phyloP scores from a whole-genome alignment of 345 rosid genomes.

The Odontarrhena argentea region DNA sequence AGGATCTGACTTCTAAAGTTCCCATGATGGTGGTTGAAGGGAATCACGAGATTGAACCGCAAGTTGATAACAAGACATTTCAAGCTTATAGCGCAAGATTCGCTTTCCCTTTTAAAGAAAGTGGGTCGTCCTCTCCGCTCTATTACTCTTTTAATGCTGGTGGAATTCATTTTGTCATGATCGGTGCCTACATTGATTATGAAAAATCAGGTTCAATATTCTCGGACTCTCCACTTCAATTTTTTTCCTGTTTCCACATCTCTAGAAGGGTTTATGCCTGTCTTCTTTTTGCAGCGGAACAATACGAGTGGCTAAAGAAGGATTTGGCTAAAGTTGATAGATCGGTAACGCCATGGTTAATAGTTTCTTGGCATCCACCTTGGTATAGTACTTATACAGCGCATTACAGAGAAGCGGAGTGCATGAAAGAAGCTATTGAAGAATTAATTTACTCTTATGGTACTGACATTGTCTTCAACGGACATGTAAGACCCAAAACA shows the following conservation, averaged over 20 bases:
- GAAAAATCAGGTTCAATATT: slow-evolving; percentile 54
- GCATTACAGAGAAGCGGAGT: slow-evolving; percentile 92
- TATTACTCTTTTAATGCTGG: slow-evolving; percentile 93
- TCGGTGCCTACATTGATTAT: slow-evolving; percentile 69
- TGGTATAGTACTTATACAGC: slow-evolving; percentile 86
- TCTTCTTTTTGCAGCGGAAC: slow-evolving; percentile 56
- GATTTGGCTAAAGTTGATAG: slow-evolving; percentile 66
- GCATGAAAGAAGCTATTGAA: slow-evolving; percentile 90
- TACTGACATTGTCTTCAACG: slow-evolving; percentile 82
- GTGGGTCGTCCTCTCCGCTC: slow-evolving; percentile 69
- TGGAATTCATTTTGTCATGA: slow-evolving; percentile 89
- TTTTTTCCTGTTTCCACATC: background rate
- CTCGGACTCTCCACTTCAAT: background rate
- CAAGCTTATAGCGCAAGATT: slow-evolving; percentile 82
- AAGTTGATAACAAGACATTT: slow-evolving; percentile 66
- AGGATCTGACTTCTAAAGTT: slow-evolving; percentile 63
- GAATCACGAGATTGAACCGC: slow-evolving; percentile 80
- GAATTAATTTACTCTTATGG: slow-evolving; percentile 64
- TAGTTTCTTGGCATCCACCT: slow-evolving; percentile 85
- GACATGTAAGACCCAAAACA: slow-evolving; percentile 54
- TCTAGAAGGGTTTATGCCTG: background rate
- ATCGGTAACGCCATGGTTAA: slow-evolving; percentile 78
- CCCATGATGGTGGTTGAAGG: slow-evolving; percentile 91
- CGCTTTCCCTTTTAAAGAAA: slow-evolving; percentile 75
- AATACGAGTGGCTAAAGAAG: slow-evolving; percentile 76